Conservation (phyloP, 1,284 basidiomycete genomes). For the Exobasidium cylindrosporum region DNA sequence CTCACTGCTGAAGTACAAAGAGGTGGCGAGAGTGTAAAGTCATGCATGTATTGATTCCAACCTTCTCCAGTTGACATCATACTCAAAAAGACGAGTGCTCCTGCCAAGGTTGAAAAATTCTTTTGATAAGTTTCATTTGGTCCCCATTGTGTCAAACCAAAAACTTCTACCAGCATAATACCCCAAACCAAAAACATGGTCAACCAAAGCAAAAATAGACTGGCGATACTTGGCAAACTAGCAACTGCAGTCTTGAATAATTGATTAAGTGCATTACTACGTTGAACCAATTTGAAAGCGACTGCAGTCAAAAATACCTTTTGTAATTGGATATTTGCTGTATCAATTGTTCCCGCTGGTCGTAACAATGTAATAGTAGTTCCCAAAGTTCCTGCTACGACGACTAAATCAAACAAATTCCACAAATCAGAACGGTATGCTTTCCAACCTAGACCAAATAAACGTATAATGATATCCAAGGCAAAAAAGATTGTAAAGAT, state of each 20-base stretch:
- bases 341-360: conserved; percentile 20
- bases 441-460: conserved; percentile 78
- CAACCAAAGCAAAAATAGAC: conserved; percentile 83
- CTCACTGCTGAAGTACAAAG: conserved; percentile 70
- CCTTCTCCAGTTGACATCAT: conserved; percentile 61
- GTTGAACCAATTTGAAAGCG: conserved; percentile 89
- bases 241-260: conserved; percentile 92
- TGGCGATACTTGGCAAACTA: conserved; percentile 81
- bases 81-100: conserved; percentile 76
- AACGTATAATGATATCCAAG: conserved; percentile 73
- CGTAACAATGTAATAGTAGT: conserved; percentile 68
- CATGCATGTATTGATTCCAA: conserved; percentile 55
- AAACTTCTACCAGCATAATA: conserved; percentile 86
- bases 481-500: conserved; percentile 71
- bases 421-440: conserved; percentile 78
- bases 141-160: conserved; percentile 85
- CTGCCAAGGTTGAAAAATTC: conserved; percentile 80
- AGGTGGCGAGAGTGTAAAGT: conserved; percentile 66
- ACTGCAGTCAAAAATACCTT: conserved; percentile 92
- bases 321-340: conserved; percentile 67
- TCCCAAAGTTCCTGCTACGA: conserved; percentile 76
- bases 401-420: conserved; percentile 84
- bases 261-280: conserved; percentile 84
- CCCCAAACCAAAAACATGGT: conserved; percentile 88
- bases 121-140: conserved; percentile 67